phyloP scores from a whole-genome alignment of 257 asterid genomes.

The Salvia hispanica region DNA sequence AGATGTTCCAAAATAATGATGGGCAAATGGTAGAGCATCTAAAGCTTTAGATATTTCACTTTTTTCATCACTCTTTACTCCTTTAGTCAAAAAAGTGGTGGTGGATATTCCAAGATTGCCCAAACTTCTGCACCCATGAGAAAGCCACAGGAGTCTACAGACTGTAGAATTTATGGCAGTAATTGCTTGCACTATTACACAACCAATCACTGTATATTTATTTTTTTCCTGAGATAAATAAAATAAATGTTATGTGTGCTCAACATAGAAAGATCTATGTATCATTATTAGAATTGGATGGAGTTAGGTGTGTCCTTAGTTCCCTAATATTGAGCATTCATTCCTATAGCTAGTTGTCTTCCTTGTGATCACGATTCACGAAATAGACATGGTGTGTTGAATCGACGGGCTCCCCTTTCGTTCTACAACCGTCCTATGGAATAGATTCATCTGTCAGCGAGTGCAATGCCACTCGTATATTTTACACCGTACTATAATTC shows the following conservation, averaged over 20 bases:
- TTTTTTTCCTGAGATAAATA: too few relatives aligned
- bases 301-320: neutral
- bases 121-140: slow-evolving; percentile 25
- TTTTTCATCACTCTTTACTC: slow-evolving; percentile 16
- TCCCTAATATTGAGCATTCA: neutral
- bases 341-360: neutral
- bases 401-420: neutral
- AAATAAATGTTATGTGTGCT: too few relatives aligned
- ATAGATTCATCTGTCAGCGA: too few relatives aligned
- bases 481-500: neutral
- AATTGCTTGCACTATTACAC: slow-evolving; percentile 8
- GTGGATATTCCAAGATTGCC: slow-evolving; percentile 34
- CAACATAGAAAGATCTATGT: too few relatives aligned
- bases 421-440: neutral
- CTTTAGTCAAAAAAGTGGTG: slow-evolving; percentile 38
- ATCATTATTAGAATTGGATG: neutral
- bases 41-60: slow-evolving; percentile 10
- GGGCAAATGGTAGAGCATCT: slow-evolving; percentile 22
- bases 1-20: slow-evolving; percentile 23
- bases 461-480: neutral
- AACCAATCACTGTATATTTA: neutral
- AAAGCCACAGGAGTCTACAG: slow-evolving; percentile 20
- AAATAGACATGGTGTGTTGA: neutral
- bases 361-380: neutral
- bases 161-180: slow-evolving; percentile 21